Conservation (phyloP, 2,329 filamentous ascomycete genomes). For the Scolecobasidium constrictum region DNA sequence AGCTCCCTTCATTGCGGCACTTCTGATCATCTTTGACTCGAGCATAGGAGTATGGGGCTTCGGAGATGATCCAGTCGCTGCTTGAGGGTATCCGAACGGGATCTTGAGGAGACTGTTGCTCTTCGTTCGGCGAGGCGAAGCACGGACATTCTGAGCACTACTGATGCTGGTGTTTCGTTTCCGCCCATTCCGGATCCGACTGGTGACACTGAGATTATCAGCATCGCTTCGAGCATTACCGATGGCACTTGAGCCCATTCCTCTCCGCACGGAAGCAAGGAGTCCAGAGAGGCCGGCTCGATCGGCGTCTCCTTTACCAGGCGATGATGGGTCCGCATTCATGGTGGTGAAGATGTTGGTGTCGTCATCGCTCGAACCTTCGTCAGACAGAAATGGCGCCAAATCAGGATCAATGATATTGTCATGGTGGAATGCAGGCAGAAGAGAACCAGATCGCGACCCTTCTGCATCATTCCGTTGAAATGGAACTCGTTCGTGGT, state of each 20-base stretch:
- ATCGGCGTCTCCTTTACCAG: constrained; percentile 60
- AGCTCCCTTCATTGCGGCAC: constrained; percentile 69
- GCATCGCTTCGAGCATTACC: constrained; percentile 46
- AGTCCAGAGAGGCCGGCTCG: constrained; percentile 59
- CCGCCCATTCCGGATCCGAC: constrained; percentile 26
- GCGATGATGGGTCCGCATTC: constrained; percentile 48
- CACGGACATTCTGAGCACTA: constrained; percentile 56
- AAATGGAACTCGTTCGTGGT: constrained; percentile 78
- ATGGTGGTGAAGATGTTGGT: constrained; percentile 73
- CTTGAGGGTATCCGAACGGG: constrained; percentile 22
- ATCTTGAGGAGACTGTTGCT: constrained; percentile 42
- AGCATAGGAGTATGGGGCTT: constrained; percentile 25
- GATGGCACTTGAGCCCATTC: constrained; percentile 65
- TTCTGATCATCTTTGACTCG: constrained; percentile 40
- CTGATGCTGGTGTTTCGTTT: constrained; percentile 77
- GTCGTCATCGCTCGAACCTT: constrained; percentile 85
- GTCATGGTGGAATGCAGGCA: constrained; percentile 94
- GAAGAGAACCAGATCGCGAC: constrained; percentile 46
- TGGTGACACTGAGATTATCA: constrained; percentile 6
- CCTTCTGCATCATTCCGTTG: constrained; percentile 64
- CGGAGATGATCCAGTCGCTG: constrained; percentile 1
- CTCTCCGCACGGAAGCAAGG: constrained; percentile 62
- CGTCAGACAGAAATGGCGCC: constrained; percentile 89
- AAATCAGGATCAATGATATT: constrained; percentile 97
- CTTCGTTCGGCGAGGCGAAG: constrained; percentile 57